A percentile compares a stretch with the other conserved stretches of the same genome.
These are phyloP conservation scores for Atractiella rhizophila DNA, from an alignment of 768 basidiomycete genomes.

Conservation along the genomic window DNA sequence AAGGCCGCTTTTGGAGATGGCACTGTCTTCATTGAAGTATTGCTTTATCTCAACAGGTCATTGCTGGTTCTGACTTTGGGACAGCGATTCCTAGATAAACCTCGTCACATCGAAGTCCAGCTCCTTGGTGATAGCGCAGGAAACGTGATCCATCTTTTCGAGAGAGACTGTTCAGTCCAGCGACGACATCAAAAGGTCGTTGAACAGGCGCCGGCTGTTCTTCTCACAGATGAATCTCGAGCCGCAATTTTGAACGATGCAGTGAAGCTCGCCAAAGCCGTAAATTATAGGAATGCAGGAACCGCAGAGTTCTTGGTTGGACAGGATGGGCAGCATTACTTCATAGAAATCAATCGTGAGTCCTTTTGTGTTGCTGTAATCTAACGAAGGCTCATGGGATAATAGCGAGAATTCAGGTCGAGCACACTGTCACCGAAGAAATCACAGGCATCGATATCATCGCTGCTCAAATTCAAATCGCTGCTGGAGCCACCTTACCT, in stretches of 20 bases:
- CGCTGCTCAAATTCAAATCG: conserved; percentile 97
- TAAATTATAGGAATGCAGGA: conserved; percentile 86
- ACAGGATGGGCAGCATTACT: conserved; percentile 85
- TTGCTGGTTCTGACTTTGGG: not conserved
- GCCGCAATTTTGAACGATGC: conserved; percentile 71
- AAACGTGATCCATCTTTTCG: conserved; percentile 91
- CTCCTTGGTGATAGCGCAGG: conserved; percentile 70
- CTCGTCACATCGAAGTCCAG: conserved; percentile 94
- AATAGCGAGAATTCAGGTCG: conserved; percentile 78
- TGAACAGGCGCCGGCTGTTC: conserved; percentile 88
- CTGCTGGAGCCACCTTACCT: conserved; percentile 85
- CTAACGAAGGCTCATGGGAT: not conserved
- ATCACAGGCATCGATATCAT: conserved; percentile 99
- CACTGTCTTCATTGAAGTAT: conserved; percentile 95
- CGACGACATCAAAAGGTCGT: conserved; percentile 91
- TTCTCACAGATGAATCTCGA: conserved; percentile 70
- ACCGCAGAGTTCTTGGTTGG: conserved; percentile 90
- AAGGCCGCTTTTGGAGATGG: conserved; percentile 94
- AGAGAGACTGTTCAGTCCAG: conserved; percentile 97
- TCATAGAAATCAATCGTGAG: conserved; percentile 80
- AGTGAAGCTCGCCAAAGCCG: conserved; percentile 77
- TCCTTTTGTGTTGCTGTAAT: not conserved
- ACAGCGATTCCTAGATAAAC: conserved; percentile 42
- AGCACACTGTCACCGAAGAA: conserved; percentile 98
- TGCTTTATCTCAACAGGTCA: conserved; percentile 61